These are phyloP conservation scores for Fusarium sp. DNA, from an alignment of 2,329 filamentous ascomycete species.

Conservation along the genomic window DNA sequence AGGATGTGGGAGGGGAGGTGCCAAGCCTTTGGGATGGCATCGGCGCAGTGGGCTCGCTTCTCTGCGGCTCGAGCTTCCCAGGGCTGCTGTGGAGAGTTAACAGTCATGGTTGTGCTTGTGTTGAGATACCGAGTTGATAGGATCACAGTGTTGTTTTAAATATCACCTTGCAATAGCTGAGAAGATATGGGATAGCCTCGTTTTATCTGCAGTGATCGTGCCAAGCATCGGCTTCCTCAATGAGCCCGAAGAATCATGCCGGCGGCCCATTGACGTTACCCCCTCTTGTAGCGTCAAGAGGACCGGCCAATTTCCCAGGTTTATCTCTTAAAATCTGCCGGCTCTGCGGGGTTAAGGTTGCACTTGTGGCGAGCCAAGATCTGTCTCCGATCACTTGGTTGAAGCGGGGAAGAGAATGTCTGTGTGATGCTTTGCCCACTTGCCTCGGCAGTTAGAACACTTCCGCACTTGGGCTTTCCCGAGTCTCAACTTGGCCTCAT, in stretches of 20 bases:
- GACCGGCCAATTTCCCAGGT: background rate
- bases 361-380: background rate
- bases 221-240: background rate
- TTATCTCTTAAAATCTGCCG: background rate
- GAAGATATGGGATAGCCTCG: background rate
- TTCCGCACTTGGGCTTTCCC: no score
- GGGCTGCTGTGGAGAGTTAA: background rate
- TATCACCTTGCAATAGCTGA: background rate
- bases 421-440: background rate
- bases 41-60: constrained; percentile 5
- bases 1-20: constrained; percentile 11
- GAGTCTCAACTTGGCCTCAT: no score
- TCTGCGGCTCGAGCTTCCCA: constrained; percentile 9
- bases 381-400: background rate
- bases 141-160: background rate
- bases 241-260: background rate
- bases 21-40: constrained; percentile 26
- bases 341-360: background rate
- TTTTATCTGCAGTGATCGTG: background rate
- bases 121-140: background rate
- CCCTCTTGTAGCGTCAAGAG: background rate
- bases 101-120: background rate
- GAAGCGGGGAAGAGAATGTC: background rate
- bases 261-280: background rate
- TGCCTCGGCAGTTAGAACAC: background rate